Evolutionary conservation across 495 filamentous ascomycete genomes (phyloP), one percentile per base, ranked within the genome.

Genomic region (Lasiosphaeria ovina): DNA sequence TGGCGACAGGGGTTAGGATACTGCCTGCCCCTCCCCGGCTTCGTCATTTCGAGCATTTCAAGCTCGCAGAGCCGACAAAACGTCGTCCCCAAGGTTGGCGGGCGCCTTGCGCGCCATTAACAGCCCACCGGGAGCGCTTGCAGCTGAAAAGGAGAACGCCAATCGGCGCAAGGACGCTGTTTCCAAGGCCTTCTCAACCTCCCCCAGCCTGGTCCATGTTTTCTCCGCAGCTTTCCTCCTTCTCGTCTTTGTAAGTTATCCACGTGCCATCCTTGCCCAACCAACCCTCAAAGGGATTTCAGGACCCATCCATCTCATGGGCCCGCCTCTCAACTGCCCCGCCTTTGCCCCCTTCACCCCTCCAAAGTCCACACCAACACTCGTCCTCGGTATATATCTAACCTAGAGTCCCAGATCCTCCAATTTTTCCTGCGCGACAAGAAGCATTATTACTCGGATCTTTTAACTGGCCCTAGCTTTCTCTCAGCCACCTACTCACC

Each of bases 191-290:
- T 12, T 35, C n/a, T 56, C 59, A 6, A 52, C 52, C 10, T 63
- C 61, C 36, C 53, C 51, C 17, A 59, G 58, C 44, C 44, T 67
- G 42, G 50, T 80, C 16, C 78, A 77, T 50, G 38, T 76, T 50
- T 74, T 68, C 54, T 79, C 79, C 5, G 62, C 76, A 48, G 70
- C 72, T 35, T 68, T 80, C 54, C 60, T 83, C 49, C 66, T 76
- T 40, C 56, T 79, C 35, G 70, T 78, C 52, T 66, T 81, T 60
- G 80, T 83, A 69, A 77, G 80, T 79, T 62, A 8, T 50, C n/a
- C 38, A 0, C 38, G 38, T 7, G 38, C 24, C 24, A 24, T 24
- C 24, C 24, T 24, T 24, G 24, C 24, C 24, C 24, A 24, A 24
- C 38, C 38, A 9, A 8, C 7, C 38, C 38, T 14, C 38, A 42